Conservation (phyloP, 2,329 filamentous ascomycete species). For the Colletotrichum simmondsii region DNA sequence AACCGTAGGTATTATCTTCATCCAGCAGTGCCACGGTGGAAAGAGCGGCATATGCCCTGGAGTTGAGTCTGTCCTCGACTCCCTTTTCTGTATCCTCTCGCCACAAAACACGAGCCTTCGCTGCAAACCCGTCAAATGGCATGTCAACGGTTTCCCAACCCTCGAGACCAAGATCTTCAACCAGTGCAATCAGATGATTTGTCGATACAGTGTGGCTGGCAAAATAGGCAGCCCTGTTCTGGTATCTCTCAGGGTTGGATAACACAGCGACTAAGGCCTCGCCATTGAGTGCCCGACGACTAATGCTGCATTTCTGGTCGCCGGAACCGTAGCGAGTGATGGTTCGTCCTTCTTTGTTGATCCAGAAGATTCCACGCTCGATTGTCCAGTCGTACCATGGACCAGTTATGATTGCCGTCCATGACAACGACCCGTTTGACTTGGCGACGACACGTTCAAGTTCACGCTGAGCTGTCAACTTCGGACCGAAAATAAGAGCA, state of each 20-base stretch:
- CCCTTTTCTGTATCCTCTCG: conserved; percentile 12
- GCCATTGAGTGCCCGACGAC: conserved; percentile 17
- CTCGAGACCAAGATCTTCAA: neutral
- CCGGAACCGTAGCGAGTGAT: conserved; percentile 33
- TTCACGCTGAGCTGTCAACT: conserved; percentile 38
- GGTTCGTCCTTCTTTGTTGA: conserved; percentile 18
- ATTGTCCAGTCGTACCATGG: conserved; percentile 39
- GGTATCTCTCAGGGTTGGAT: neutral
- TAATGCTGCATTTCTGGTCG: conserved; percentile 21
- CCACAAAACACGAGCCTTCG: conserved; percentile 14
- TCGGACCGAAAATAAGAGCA: conserved; percentile 30
- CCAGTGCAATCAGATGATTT: conserved; percentile 13
- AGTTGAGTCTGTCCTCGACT: conserved; percentile 20
- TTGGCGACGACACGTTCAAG: conserved; percentile 28
- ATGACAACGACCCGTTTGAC: conserved; percentile 19
- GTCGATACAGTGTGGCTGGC: conserved; percentile 26
- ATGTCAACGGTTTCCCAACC: neutral
- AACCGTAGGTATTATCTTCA: conserved; percentile 31
- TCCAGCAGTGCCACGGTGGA: conserved; percentile 31
- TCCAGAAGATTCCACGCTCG: conserved; percentile 36
- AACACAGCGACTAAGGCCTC: conserved; percentile 30
- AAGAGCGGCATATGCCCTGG: conserved; percentile 26
- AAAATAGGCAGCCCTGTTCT: conserved; percentile 13
- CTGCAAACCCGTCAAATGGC: neutral
- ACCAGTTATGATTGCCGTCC: conserved; percentile 38